Percentiles rank a stretch among this genome's conserved stretches.
Evolutionary conservation across 2,329 filamentous ascomycete species (phyloP).

Genomic region (Zopfia rhizophila): DNA sequence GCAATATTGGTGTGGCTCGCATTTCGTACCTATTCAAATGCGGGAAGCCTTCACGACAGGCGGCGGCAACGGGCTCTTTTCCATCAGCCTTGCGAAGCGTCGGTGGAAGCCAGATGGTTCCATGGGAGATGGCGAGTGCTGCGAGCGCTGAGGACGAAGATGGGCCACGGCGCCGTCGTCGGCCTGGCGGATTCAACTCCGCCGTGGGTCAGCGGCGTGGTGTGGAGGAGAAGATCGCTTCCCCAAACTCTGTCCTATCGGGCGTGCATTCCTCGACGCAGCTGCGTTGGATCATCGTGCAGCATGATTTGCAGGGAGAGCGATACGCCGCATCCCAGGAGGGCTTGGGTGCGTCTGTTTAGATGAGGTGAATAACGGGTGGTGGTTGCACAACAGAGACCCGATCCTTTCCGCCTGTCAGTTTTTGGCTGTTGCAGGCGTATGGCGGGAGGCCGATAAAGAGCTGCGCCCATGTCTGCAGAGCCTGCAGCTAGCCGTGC

Average conservation of each 20-base stretch:
- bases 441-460: constrained; percentile 26
- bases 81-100: constrained; percentile 11
- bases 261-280: too few species aligned
- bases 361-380: constrained; percentile 41
- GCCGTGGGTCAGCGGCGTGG: constrained; percentile 2
- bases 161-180: too few species aligned
- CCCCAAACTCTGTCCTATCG: too few species aligned
- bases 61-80: constrained; percentile 3
- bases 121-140: not conserved
- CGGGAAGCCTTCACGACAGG: too few species aligned
- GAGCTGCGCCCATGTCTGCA: constrained; percentile 19
- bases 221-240: not conserved
- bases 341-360: constrained; percentile 26
- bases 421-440: constrained; percentile 14
- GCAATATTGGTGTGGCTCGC: constrained; percentile 4
- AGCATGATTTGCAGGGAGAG: constrained; percentile 32
- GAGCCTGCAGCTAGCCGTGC: constrained; percentile 32
- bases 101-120: too few species aligned
- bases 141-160: not conserved
- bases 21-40: constrained; percentile 4
- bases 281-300: constrained; percentile 7
- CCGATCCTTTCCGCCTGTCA: constrained; percentile 40
- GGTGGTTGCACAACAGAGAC: constrained; percentile 34
- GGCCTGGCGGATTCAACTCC: constrained; percentile 14
- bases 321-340: constrained; percentile 27